phyloP scores from a whole-genome alignment of 2,329 filamentous ascomycete species.

The Fusarium caatingaense region DNA sequence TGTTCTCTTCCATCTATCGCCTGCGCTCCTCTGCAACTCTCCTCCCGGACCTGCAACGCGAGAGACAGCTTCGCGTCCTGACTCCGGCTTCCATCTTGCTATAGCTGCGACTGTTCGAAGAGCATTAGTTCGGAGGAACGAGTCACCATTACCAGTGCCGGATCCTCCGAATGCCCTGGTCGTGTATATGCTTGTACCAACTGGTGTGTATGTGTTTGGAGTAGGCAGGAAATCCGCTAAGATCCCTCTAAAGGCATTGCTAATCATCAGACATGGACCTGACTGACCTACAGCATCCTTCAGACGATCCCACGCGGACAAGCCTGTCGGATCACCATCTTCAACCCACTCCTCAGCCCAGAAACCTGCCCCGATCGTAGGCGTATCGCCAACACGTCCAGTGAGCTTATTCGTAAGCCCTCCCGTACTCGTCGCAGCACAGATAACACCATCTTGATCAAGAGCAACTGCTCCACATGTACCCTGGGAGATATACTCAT shows the following conservation, averaged over 20 bases:
- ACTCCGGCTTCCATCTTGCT: slow-evolving; percentile 68
- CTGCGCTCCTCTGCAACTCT: slow-evolving; percentile 79
- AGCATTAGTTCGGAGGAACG: slow-evolving; percentile 79
- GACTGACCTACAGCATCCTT: slow-evolving; percentile 13
- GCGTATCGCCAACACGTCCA: slow-evolving; percentile 87
- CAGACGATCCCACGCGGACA: slow-evolving; percentile 27
- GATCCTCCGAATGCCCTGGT: slow-evolving; percentile 69
- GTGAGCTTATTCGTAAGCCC: slow-evolving; percentile 91
- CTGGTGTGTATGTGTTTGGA: slow-evolving; percentile 55
- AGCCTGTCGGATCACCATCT: slow-evolving; percentile 50
- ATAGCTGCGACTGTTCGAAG: slow-evolving; percentile 79
- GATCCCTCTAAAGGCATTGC: slow-evolving; percentile 58
- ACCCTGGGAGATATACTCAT: slow-evolving; percentile 81
- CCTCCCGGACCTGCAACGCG: slow-evolving; percentile 77
- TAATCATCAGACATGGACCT: slow-evolving; percentile 37
- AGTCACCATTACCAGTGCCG: slow-evolving; percentile 89
- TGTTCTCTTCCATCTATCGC: slow-evolving; percentile 75
- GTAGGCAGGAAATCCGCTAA: slow-evolving; percentile 71
- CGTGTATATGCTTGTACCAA: slow-evolving; percentile 28
- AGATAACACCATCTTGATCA: slow-evolving; percentile 79
- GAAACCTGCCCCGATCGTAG: slow-evolving; percentile 84
- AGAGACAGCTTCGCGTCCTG: slow-evolving; percentile 68
- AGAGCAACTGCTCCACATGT: slow-evolving; percentile 87
- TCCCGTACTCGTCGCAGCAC: slow-evolving; percentile 75
- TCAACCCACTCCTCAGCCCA: slow-evolving; percentile 88